Evolutionary conservation across 805 yeast species (phyloP), one percentile per base, ranked within the genome.

Genomic region (Pichia rugopelliculosa): DNA sequence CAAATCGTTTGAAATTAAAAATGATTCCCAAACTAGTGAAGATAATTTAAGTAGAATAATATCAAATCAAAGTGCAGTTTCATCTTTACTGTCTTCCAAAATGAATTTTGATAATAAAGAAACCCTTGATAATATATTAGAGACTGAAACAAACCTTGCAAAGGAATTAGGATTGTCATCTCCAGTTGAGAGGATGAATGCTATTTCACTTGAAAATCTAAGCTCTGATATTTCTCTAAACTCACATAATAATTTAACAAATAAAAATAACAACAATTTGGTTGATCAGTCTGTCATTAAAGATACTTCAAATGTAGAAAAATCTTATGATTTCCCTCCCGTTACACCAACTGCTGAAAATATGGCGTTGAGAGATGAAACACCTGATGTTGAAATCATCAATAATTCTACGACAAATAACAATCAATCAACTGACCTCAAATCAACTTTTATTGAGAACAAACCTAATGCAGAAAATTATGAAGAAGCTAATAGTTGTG

Each of bases 11-110:
- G 23, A 13, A 9, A 10, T 5, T 7, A 36, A 36, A 20, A 36
- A 18, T 12, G 23, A 36, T 4, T 36, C 23, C 17, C 15, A 22
- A 18, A 20, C 39, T 53, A 7, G 50, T 13, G 64, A 61, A 46
- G 64, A 57, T 25, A 36, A 18, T 2, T 20, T 44, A 15, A 44
- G 40, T 23, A 36, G 40, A 25, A 30, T 52, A 2, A 42, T 39
- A 18, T 42, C 59, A 8, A 48, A 44, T 23, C 44, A 44, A 30
- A 47, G 37, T 38, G 46, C 26, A 6, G 10, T 18, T 12, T 43
- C 47, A 13, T 47, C 50, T 1, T 17, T 46, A 4, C 24, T 36
- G 9, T 46, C 49, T 8, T 26, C 45, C 15, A 41, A 38, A 38
- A 17, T 24, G 18, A 44, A 25, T 24, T 37, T 23, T 5, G 36